Evolutionary conservation across 1,139 yeast species (phyloP).

Genomic region (Hemisphaericaspora subhashii): DNA sequence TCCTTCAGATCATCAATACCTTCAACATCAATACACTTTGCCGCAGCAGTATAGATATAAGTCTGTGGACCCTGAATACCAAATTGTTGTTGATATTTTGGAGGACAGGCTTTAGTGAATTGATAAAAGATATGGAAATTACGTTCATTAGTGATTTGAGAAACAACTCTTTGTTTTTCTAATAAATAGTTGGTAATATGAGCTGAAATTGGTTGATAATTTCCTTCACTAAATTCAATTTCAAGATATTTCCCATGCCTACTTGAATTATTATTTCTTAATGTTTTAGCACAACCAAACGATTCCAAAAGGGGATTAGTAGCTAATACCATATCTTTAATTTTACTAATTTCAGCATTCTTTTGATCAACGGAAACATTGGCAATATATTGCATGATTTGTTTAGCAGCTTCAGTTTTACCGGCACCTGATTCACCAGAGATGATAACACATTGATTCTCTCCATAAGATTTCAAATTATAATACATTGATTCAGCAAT

Average conservation of each 20-base stretch:
- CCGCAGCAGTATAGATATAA: slow-evolving; percentile 82
- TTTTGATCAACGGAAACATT: slow-evolving; percentile 56
- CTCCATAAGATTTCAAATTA: slow-evolving; percentile 90
- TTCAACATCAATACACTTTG: slow-evolving; percentile 82
- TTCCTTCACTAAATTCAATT: slow-evolving; percentile 73
- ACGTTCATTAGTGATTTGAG: slow-evolving; percentile 89
- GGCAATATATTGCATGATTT: slow-evolving; percentile 98
- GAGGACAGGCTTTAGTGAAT: slow-evolving; percentile 88
- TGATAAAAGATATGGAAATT: slow-evolving; percentile 97
- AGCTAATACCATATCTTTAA: slow-evolving; percentile 96
- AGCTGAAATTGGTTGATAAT: slow-evolving; percentile 88
- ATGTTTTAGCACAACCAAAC: slow-evolving; percentile 97
- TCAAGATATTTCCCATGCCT: slow-evolving; percentile 97
- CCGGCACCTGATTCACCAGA: slow-evolving; percentile 99
- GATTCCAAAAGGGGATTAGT: slow-evolving; percentile 96
- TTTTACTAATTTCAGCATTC: slow-evolving; percentile 66
- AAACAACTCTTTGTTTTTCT: slow-evolving; percentile 94
- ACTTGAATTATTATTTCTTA: slow-evolving; percentile 93
- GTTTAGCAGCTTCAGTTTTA: slow-evolving; percentile 97
- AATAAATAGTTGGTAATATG: slow-evolving; percentile 92
- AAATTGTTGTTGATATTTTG: slow-evolving; percentile 73
- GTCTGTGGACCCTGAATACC: slow-evolving; percentile 95
- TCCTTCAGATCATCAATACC: slow-evolving; percentile 84
- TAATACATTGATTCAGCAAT: slow-evolving; percentile 97
- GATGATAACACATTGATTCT: slow-evolving; percentile 95